Conservation (phyloP, 305 asterid species). For the Fraxinus baroniana region DNA sequence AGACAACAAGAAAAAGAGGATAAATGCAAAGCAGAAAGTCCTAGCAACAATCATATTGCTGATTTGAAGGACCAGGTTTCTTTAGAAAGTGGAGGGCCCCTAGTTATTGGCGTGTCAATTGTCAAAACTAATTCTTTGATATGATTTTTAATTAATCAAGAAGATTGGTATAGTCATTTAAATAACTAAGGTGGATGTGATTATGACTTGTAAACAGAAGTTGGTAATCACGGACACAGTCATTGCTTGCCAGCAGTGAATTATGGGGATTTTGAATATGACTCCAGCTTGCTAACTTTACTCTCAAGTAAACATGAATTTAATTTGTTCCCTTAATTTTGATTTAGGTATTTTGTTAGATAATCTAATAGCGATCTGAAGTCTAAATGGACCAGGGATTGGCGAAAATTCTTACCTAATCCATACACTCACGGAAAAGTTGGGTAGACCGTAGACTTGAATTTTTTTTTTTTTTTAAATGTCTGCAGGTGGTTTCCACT, state of each 20-base stretch:
- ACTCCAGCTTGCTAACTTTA: not conserved
- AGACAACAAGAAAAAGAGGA: not conserved
- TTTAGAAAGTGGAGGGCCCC: constrained; percentile 24
- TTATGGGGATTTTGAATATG: not conserved
- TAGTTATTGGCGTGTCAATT: constrained; percentile 26
- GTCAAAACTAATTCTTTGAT: constrained; percentile 16
- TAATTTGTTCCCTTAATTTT: not conserved
- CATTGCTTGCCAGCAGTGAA: not conserved
- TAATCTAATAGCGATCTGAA: not conserved
- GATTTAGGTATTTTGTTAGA: not conserved
- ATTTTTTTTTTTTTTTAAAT: not conserved
- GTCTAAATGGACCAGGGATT: not conserved
- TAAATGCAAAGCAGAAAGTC: not conserved
- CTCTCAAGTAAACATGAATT: not conserved
- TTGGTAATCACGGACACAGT: constrained; percentile 9
- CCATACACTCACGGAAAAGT: not conserved
- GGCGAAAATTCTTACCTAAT: constrained; percentile 11
- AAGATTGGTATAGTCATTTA: constrained; percentile 12
- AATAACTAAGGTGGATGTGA: constrained; percentile 17
- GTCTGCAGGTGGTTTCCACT: constrained; percentile 75
- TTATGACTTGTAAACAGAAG: constrained; percentile 26
- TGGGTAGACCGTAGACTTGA: constrained; percentile 9
- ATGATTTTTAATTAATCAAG: constrained; percentile 19
- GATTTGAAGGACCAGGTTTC: constrained; percentile 11
- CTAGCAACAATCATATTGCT: not conserved